Percentiles rank a stretch among this genome's conserved stretches.
Evolutionary conservation across 1,284 basidiomycete genomes (phyloP).

Genomic region (Rhodotorula sp.): DNA sequence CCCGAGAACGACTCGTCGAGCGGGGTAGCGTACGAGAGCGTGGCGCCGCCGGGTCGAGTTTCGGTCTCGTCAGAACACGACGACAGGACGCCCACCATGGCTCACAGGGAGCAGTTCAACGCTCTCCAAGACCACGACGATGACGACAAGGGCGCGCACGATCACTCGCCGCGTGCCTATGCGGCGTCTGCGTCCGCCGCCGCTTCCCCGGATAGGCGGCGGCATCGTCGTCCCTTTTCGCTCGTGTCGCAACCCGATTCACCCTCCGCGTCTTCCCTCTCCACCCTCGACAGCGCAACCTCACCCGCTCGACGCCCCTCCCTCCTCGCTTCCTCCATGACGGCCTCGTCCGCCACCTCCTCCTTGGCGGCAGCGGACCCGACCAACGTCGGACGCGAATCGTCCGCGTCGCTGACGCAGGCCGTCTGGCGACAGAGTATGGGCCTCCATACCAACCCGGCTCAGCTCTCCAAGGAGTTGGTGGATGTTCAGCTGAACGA

Average conservation of each 20-base stretch:
- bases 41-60: neutral
- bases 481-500: neutral
- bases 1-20: neutral
- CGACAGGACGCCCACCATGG: neutral
- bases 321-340: constrained; percentile 4
- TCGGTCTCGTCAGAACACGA: neutral
- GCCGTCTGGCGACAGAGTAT: constrained; percentile 25
- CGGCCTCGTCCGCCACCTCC: neutral
- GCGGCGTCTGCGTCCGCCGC: neutral
- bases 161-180: neutral
- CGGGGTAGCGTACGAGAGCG: neutral
- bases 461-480: neutral
- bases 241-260: constrained; percentile 27
- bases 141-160: neutral
- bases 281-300: neutral
- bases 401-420: constrained; percentile 17
- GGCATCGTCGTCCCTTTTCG: constrained; percentile 18
- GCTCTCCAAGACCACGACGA: neutral
- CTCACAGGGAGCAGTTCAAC: neutral
- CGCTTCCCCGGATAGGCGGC: neutral
- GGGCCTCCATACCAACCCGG: constrained; percentile 8
- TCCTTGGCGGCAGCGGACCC: constrained; percentile 4
- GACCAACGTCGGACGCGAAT: constrained; percentile 11
- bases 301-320: neutral
- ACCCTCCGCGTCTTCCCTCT: constrained; percentile 5